Evolutionary conservation across 2,329 filamentous ascomycete species (phyloP), one percentile per base, ranked within the genome.

Genomic region (Cyphellophora europaea): DNA sequence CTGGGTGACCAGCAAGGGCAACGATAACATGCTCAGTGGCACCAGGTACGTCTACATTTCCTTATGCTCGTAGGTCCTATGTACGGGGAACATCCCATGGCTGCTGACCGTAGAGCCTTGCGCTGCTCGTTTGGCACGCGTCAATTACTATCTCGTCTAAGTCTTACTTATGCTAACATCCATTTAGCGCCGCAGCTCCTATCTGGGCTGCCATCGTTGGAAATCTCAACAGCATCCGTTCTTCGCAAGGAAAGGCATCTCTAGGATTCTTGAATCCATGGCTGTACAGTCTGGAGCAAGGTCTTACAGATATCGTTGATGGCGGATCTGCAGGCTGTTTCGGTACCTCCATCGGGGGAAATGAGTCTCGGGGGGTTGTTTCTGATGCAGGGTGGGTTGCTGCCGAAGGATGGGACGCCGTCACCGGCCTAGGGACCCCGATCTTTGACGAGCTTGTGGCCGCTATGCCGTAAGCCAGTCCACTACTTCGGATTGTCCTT

Each of bases 251-350:
- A 1, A 67, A 67, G 50, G 53, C 66, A 5, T 49, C 61, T 0
- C 55, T 79, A 47, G 74, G 75, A 1, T 79, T 77, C 48, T 53
- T 79, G 16, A 79, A 79, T 51, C 74, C 74, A 1, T 75, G 71
- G 68, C 55, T 79, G 11, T 79, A 78, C 47, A 55, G 53, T 15
- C 42, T 59, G 23, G 63, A 60, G 13, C 54, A 55, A 40, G 66
- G 63, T 3, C 53, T 71, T 31, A 71, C 58, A 2, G 68, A 71
- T 45, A 69, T 71, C 34, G 56, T 63, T 10, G 46, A 59, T 18
- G 68, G 66, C 17, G 60, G 61, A 6, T 69, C 65, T 2, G 51
- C 42, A 5, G 67, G 67, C 13, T 71, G 67, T 47, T 53, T 49
- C 4, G 59, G 62, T 1, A 47, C 49, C 1, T 51, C 54, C 13